Evolutionary conservation across 2,329 filamentous ascomycete genomes (phyloP).

Genomic region (Rutstroemia sp.): DNA sequence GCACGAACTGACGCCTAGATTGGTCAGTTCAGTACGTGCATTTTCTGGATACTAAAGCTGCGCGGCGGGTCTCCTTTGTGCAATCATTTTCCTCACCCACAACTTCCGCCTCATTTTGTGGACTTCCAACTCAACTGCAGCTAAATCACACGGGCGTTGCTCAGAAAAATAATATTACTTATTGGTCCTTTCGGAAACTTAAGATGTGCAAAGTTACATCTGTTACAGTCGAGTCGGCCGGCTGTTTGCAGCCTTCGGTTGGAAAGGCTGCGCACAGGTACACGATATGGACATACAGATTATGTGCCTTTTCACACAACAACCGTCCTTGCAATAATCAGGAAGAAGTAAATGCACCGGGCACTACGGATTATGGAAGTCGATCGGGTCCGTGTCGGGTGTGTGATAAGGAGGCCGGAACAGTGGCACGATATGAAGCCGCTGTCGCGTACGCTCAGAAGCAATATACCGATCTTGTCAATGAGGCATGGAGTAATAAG

Average conservation of each 20-base stretch:
- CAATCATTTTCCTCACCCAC: no score
- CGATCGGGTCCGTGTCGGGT: not conserved
- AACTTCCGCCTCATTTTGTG: no score
- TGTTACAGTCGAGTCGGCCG: not conserved
- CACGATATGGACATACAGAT: not conserved
- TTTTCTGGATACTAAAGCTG: no score
- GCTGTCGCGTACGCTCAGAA: not conserved
- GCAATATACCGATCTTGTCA: not conserved
- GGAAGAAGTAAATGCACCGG: not conserved
- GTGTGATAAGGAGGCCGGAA: not conserved
- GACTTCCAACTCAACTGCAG: no score
- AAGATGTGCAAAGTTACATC: not conserved
- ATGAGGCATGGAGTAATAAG: not conserved
- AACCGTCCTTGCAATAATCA: not conserved
- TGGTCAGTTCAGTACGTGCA: no score
- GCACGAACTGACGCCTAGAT: no score
- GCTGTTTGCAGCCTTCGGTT: not conserved
- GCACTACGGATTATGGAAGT: not conserved
- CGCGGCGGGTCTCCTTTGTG: no score
- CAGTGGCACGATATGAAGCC: not conserved
- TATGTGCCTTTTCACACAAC: not conserved
- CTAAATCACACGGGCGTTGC: no score
- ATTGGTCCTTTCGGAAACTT: no score
- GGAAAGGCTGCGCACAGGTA: not conserved
- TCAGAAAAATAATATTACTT: no score